Conservation (phyloP, 768 basidiomycete genomes). For the Gyrodon lividus region DNA sequence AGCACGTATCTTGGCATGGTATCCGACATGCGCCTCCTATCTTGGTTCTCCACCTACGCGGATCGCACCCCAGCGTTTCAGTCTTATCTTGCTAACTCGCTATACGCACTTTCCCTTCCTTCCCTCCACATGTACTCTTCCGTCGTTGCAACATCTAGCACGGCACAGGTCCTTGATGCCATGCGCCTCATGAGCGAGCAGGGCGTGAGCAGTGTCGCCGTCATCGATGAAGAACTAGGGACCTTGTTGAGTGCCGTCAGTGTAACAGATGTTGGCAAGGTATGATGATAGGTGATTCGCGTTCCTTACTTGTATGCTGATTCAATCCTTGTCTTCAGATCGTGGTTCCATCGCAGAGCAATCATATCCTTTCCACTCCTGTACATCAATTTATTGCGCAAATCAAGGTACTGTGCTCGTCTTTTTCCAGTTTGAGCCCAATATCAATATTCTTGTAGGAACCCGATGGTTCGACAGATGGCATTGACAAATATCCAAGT, state of each 20-base stretch:
- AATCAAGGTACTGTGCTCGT: conserved; percentile 56
- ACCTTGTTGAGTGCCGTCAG: conserved; percentile 72
- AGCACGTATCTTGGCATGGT: conserved; percentile 64
- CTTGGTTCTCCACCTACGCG: conserved; percentile 63
- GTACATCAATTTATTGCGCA: conserved; percentile 66
- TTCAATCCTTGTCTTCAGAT: conserved; percentile 40
- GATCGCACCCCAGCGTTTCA: conserved; percentile 39
- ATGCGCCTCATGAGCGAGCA: conserved; percentile 86
- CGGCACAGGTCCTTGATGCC: conserved; percentile 67
- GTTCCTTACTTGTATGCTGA: neutral
- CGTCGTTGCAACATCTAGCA: conserved; percentile 62
- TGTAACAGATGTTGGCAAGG: conserved; percentile 81
- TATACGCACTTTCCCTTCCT: conserved; percentile 57
- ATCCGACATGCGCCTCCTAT: conserved; percentile 69
- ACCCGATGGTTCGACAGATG: conserved; percentile 75
- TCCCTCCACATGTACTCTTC: conserved; percentile 61
- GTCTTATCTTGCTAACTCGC: conserved; percentile 48
- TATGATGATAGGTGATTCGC: conserved; percentile 22
- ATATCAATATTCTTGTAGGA: conserved; percentile 39
- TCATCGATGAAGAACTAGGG: conserved; percentile 64
- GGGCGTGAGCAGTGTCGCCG: conserved; percentile 81
- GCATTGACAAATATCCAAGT: conserved; percentile 79
- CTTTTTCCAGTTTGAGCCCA: neutral
- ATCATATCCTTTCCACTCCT: conserved; percentile 68
- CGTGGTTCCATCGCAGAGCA: conserved; percentile 78